Evolutionary conservation across 2,329 filamentous ascomycete species (phyloP), one percentile per base, ranked within the genome.

Genomic region (Lanzia echinophila): DNA sequence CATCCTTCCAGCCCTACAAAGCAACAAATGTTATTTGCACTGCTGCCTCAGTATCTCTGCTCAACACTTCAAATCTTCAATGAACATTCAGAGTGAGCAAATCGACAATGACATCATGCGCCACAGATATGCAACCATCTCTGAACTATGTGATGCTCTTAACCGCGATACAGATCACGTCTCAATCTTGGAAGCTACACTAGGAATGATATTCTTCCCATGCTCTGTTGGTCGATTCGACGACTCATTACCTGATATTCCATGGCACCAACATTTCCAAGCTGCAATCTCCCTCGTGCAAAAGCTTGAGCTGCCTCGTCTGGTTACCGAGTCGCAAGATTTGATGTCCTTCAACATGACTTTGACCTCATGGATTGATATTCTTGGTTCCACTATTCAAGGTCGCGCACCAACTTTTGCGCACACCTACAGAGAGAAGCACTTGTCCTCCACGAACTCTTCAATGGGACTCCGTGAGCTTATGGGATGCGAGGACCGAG

Each of bases 241-340:
- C 63, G 90, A 96, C 67, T 81, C 81, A 45, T 82, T 96, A 22
- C 87, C 89, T 15, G 91, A 97, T 68, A 95, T 97, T 63, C 85
- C 91, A 20, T 99, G 94, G 94, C 88, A 92, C 73, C 88, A 95
- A 69, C 94, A 99, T 75, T 96, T 97, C 74, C 87, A 95, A 69
- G 91, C 91, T 3, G 92, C 87, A 19, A 86, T 87, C 62, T 90
- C 84, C 63, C 79, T 97, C 50, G 88, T 96, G 22, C 82, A 87
- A 68, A 91, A 89, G 72, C 84, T 97, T 33, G 84, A 91, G 56
- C 82, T 97, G 38, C 86, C 88, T 10, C 77, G 79, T 38, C 70
- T 84, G 46, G 82, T 92, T 52, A 75, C 76, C 48, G 79, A 84
- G 60, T 75, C 77, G n/a, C 74, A 64, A 56, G 60, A 67, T 41